Evolutionary conservation across 345 rosid species (phyloP), one percentile per base, ranked within the genome.

Genomic region (Toxicodendron radicans): DNA sequence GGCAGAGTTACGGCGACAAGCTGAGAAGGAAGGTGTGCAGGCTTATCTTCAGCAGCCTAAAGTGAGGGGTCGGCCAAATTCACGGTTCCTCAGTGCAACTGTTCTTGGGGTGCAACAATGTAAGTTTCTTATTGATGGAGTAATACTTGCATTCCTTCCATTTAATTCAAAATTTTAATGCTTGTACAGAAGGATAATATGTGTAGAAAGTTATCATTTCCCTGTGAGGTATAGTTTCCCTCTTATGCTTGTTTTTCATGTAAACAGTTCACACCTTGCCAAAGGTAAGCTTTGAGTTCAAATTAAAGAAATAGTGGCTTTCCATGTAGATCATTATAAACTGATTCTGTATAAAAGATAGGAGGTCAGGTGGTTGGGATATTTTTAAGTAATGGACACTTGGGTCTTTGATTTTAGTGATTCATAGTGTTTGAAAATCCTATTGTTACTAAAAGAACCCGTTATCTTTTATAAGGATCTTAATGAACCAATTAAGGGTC

Each of bases 91-190:
- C 45, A 86, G 89, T 11, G 95, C 98, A n/a, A 92, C 97, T 61
- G 94, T 92, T 76, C 97, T 81, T 68, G 97, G 98, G 33, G 97
- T 92, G 58, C 95, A 92, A 70, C 97, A 94, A 87, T 90, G 97
- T 94, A 35, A 58, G 79, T 58, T 62, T 52, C 53, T 30, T 46
- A n/a, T 61, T 66, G 49, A 17, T 56, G 9, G 71, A 52, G 64
- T n/a, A 3, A 30, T 53, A 32, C 16, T 57, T 49, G 64, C 52
- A 41, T 59, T 5, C 7, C 10, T 7, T 60, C 51, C 6, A 38
- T 38, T 7, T 38, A 38, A 38, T 8, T 72, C 35, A 24, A 46
- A 45, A 18, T 8, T 52, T 52, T 45, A 63, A 20, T 38, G 43
- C 8, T 46, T 24, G 18, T 0, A 48, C 24, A 21, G 7, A 66